Base-by-base conservation (phyloP, 768 basidiomycete genomes). In the Tricholoma furcatifolium region DNA sequence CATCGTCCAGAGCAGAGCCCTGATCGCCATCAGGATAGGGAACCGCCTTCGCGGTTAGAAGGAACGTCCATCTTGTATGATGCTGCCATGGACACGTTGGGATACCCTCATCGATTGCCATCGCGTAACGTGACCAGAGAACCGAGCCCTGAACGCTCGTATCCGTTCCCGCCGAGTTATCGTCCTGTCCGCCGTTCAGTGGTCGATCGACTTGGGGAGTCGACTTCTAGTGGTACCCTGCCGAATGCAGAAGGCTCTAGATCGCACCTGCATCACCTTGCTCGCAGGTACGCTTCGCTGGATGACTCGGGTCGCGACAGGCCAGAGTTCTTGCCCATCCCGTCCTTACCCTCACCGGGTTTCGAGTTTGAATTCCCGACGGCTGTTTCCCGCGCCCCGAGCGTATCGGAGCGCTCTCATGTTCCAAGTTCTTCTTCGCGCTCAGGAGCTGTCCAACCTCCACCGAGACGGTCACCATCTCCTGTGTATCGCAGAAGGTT, bases 331-430 rank as follows among this genome's bases (percentile, higher is more conserved):
- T 53, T 60, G 14, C 53, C 61, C 24, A 45, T 57, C 27, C 62
- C 62, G 5, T 57, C 56, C 5, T 57, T 64, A 18, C 65, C 64
- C 8, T 63, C 66, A 4, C 66, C 67, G 12, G 62, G 58, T n/a
- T 56, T 67, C n/a, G 60, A 60, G 27, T 60, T 65, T 5, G 53
- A 60, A n/a, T 56, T 47, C 23, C 32, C 40, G 14, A 6, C 42
- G 23, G 11, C 52, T n/a, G 18, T 17, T 35, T 17, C 21, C 4
- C 32, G 23, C n/a, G 41, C 15, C 20, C 17, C 31, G 18, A 27
- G 24, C 9, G 18, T 17, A 15, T 31, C 34, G 12, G 54, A 59
- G 17, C 24, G 32, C 2, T 23, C 34, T 7, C 18, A 43, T 17
- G n/a, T 23, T 18, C 27, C 27, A 9, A 12, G 10, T 20, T 27